Conservation (phyloP, 2,329 filamentous ascomycete species). For the Phyllosticta citrichinensis region DNA sequence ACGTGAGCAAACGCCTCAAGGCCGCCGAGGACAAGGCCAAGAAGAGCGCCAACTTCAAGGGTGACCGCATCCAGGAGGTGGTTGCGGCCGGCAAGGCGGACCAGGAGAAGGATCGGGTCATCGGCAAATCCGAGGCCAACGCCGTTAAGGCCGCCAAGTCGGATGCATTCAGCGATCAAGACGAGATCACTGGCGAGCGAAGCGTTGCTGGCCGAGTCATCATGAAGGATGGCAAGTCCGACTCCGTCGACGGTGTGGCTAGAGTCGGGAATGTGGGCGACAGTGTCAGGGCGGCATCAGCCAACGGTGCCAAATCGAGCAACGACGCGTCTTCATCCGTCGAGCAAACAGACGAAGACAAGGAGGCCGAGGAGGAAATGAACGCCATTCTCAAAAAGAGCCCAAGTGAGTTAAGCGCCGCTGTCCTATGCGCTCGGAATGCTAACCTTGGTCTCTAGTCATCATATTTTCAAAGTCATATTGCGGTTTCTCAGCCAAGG, state of each 20-base stretch:
- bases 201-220: conserved; percentile 46
- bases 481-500: conserved; percentile 75
- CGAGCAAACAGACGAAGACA: conserved; percentile 46
- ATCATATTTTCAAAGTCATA: conserved; percentile 95
- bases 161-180: conserved; percentile 3
- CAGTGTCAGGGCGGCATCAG: conserved; percentile 23
- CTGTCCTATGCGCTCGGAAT: not conserved
- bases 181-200: conserved; percentile 31
- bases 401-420: conserved; percentile 49
- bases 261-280: conserved; percentile 29
- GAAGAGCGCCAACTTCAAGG: conserved; percentile 58
- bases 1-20: conserved; percentile 49
- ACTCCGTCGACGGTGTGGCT: conserved; percentile 32
- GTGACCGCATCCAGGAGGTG: conserved; percentile 35
- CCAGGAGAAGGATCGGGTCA: conserved; percentile 12
- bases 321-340: conserved; percentile 14
- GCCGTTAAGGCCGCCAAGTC: conserved; percentile 10
- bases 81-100: conserved; percentile 20
- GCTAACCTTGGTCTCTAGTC: conserved; percentile 45
- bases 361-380: conserved; percentile 60
- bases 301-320: conserved; percentile 14
- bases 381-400: conserved; percentile 73
- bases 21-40: conserved; percentile 61
- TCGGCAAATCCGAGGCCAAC: conserved; percentile 12
- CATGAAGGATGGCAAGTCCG: conserved; percentile 32